Conservation (phyloP, 2,329 filamentous ascomycete species). For the Epichloe typhina region DNA sequence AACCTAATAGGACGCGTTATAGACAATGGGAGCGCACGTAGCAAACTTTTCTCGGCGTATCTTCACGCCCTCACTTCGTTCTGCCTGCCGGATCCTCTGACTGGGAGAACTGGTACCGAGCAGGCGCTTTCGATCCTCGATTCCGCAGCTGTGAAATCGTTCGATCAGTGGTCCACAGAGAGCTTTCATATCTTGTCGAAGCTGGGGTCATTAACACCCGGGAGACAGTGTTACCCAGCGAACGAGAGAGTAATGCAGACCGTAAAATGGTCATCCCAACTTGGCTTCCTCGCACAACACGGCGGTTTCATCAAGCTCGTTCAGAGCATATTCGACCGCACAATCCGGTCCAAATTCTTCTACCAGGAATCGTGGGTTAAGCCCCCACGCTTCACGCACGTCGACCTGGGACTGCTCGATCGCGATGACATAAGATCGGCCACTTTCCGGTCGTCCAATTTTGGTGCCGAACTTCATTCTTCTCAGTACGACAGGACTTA, state of each 20-base stretch:
- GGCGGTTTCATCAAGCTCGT: conserved; percentile 20
- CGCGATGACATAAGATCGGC: conserved; percentile 9
- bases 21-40: conserved; percentile 35
- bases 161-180: background rate
- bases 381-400: background rate
- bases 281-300: conserved; percentile 33
- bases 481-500: conserved; percentile 7
- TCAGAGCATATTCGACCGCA: background rate
- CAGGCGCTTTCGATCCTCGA: conserved; percentile 33
- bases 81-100: conserved; percentile 36
- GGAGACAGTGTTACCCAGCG: conserved; percentile 28
- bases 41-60: conserved; percentile 36
- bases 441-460: conserved; percentile 6
- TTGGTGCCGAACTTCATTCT: conserved; percentile 11
- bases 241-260: conserved; percentile 30
- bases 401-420: conserved; percentile 3
- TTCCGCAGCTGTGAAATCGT: conserved; percentile 36
- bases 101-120: conserved; percentile 38
- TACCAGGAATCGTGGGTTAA: background rate
- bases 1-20: conserved; percentile 32
- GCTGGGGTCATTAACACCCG: conserved; percentile 3
- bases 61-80: conserved; percentile 42
- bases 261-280: conserved; percentile 25
- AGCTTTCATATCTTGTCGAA: background rate
- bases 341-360: background rate